Evolutionary conservation across 2,329 filamentous ascomycete genomes (phyloP), one percentile per base, ranked within the genome.

Genomic region (Hymenoscyphus occultus): DNA sequence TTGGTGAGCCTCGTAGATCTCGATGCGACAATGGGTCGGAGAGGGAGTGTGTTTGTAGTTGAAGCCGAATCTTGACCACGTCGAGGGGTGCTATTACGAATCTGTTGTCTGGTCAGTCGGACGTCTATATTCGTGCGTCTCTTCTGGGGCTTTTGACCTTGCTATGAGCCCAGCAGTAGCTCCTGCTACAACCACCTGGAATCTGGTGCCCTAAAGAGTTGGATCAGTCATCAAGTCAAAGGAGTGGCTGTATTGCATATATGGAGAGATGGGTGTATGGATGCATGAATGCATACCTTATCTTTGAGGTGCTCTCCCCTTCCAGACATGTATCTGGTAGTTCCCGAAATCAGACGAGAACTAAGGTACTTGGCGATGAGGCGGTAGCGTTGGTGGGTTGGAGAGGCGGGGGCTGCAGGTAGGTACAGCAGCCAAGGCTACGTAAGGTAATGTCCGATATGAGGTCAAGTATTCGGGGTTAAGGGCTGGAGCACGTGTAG

Each of bases 41-140:
- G 66, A 73, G 65, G 59, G 92, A 93, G 80, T 96, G 90, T 56
- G 91, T 86, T 78, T 98, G 95, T 19, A 99, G 87, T 77, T 99
- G 95, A 57, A 98, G 88, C 58, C 95, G 91, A 79, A 99, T 99
- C 82, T 99, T 98, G 80, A 98, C 88, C 68, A 99, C 95, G 78
- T 99, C 95, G 71, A 99, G 90, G 62, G 95, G 95, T 19, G 95
- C 92, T 76, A 98, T 90, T 75, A 95, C 86, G 82, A 99, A 98
- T 76, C 91, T 93, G 59, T 71, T 7, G 14, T 28, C 59, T 1
- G 59, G 59, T 65, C 51, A 64, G 63, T 61, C 61, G 39, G 22
- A 22, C 35, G 61, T 39, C 28, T 39, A 3, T 14, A 40, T 64
- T 48, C 39, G n/a, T 19, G 22, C 35, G 28, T 28, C 28, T 28